Base-by-base conservation (phyloP, 2,329 filamentous ascomycete species). In the Thelonectria blattea region DNA sequence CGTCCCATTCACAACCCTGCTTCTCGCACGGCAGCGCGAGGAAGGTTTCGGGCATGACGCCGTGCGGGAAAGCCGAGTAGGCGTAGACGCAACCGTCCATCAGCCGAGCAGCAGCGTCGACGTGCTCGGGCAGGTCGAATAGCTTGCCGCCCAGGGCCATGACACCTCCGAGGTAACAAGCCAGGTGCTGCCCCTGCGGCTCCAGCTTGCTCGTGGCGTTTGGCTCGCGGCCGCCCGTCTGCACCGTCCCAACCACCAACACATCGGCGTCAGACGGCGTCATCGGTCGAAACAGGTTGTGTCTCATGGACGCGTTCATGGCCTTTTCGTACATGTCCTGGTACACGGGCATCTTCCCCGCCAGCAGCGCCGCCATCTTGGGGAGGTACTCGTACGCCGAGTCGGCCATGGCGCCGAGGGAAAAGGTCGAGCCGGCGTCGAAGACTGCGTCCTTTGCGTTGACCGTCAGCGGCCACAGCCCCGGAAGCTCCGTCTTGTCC, bases 301-400 rank as follows among this genome's bases (percentile, higher is more conserved):
- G 74, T 48, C 84, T 73, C 47, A 83, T 83, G 2, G 82, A 83
- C 0, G 82, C 77, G n/a, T 85, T 80, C 46, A 88, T 81, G 17
- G 85, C 82, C 15, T 73, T 76, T 58, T 83, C 77, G 71, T 90
- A 73, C 80, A 91, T 85, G 41, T 72, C 77, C 47, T 80, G 78
- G 70, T 90, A 90, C 60, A 85, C 72, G 22, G 83, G 51, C 17
- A 82, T 75, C 7, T 78, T 75, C 3, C 88, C 87, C 24, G 85
- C 83, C 0, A 90, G 80, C 2, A 91, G 78, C 50, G 71, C 66
- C 68, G 88, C 95, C 91, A 96, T 95, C 80, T 96, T 97, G 74
- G 96, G 89, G 20, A 96, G 84, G 71, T 96, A 96, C 77, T 96
- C 92, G 76, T 95, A 96, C 62, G 65, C 80, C 79, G 73, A 82